Percentiles rank a stretch among this genome's conserved stretches.
These are phyloP conservation scores for Filosporella fistucella DNA, from an alignment of 495 filamentous ascomycete genomes.

Conservation along the genomic window DNA sequence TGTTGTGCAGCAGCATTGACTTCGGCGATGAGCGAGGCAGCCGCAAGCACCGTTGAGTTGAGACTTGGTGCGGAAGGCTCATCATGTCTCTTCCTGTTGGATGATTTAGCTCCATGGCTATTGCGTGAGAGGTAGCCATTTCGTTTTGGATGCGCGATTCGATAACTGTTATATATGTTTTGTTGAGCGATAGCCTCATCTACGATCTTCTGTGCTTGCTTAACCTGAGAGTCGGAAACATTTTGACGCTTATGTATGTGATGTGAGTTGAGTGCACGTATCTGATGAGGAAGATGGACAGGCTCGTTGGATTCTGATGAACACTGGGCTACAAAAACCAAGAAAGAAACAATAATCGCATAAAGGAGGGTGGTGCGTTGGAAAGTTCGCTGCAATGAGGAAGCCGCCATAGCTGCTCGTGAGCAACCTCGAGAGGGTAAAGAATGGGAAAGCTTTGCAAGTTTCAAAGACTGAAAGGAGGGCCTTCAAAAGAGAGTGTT, in stretches of 20 bases:
- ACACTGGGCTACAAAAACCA: neutral
- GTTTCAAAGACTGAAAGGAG: neutral
- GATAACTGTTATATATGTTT: conserved; percentile 1
- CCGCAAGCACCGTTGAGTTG: neutral
- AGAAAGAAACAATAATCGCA: conserved; percentile 2
- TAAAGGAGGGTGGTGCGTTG: conserved; percentile 2
- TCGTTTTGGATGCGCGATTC: neutral
- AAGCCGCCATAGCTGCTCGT: neutral
- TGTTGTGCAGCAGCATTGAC: neutral
- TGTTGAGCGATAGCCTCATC: conserved; percentile 5
- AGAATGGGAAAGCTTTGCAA: neutral
- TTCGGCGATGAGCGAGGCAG: neutral
- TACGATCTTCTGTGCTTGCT: conserved; percentile 1
- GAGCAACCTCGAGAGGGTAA: neutral
- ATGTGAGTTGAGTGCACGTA: conserved; percentile 1
- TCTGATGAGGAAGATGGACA: conserved; percentile 1
- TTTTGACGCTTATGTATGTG: conserved; percentile 7
- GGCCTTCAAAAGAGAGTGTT: neutral
- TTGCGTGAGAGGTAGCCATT: neutral
- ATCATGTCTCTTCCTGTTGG: neutral
- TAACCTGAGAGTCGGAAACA: neutral
- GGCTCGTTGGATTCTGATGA: neutral
- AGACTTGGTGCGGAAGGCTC: conserved; percentile 1
- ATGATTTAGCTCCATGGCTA: neutral
- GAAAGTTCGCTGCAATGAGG: neutral